Conservation (phyloP, 306 rosid genomes). For the Erythrophleum fordii region DNA sequence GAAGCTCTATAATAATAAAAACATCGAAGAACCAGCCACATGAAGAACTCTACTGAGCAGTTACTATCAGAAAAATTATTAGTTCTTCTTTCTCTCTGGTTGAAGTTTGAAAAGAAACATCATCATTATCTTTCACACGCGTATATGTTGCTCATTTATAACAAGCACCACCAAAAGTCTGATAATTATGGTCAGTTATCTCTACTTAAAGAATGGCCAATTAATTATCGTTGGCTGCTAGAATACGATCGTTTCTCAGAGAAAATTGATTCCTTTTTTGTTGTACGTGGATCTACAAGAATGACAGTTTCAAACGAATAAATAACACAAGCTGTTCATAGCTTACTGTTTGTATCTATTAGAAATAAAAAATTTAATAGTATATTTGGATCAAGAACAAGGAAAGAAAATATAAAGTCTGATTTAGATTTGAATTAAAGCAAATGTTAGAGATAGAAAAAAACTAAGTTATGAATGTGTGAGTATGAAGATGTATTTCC, state of each 20-base stretch:
- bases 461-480: too few species aligned
- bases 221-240: conserved; percentile 19
- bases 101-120: conserved; percentile 38
- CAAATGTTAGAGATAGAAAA: too few species aligned
- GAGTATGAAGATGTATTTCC: too few species aligned
- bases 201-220: conserved; percentile 16
- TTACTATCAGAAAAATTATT: neutral
- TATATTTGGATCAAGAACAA: too few species aligned
- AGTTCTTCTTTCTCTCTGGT: neutral
- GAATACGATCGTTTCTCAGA: conserved; percentile 8
- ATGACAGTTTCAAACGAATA: neutral
- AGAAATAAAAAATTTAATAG: too few species aligned
- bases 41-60: conserved; percentile 24
- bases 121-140: conserved; percentile 38
- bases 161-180: conserved; percentile 24
- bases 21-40: conserved; percentile 44
- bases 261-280: neutral
- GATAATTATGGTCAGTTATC: neutral
- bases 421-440: too few species aligned
- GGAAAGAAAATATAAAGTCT: too few species aligned
- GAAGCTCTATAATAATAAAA: conserved; percentile 2
- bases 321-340: neutral
- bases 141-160: neutral
- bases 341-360: too few species aligned
- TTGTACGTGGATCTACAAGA: neutral